phyloP scores from a whole-genome alignment of 2,329 filamentous ascomycete species.

The Sordariomycetes sp. region DNA sequence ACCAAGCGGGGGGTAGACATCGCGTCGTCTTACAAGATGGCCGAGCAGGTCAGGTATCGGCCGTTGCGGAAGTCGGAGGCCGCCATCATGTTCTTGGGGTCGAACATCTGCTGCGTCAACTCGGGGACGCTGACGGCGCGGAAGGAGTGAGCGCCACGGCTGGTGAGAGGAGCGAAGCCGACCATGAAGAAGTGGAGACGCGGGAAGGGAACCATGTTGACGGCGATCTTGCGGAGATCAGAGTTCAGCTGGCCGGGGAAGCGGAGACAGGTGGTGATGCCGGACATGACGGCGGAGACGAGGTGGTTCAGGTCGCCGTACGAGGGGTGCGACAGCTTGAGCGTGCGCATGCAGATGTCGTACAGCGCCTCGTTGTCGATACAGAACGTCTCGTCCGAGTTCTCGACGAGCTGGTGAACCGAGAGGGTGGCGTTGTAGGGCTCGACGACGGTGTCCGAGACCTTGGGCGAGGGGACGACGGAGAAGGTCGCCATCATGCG shows the following conservation, averaged over 20 bases:
- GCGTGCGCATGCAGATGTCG: conserved; percentile 99
- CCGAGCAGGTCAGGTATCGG: conserved; percentile 98
- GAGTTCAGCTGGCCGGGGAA: conserved; percentile 99
- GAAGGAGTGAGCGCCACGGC: conserved; percentile 76
- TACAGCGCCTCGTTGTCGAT: conserved; percentile 99
- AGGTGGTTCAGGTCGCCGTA: conserved; percentile 99
- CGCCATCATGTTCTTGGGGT: conserved; percentile 99
- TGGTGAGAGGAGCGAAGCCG: conserved; percentile 96
- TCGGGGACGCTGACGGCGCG: conserved; percentile 94
- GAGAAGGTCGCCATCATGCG: conserved; percentile 99
- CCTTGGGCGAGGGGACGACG: conserved; percentile 96
- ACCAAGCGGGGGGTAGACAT: not conserved
- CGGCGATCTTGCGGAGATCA: conserved; percentile 96
- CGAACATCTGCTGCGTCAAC: conserved; percentile 99
- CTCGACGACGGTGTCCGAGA: conserved; percentile 98
- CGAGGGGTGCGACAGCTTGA: conserved; percentile 96
- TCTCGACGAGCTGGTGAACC: conserved; percentile 97
- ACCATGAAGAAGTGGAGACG: conserved; percentile 99
- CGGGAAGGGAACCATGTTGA: conserved; percentile 99
- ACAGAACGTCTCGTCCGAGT: conserved; percentile 99
- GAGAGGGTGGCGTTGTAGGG: conserved; percentile 99
- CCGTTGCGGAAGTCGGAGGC: conserved; percentile 99
- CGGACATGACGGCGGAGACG: conserved; percentile 98
- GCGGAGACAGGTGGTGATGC: conserved; percentile 94
- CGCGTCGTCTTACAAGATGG: conserved; percentile 67